Conservation (phyloP, 768 basidiomycete genomes). For the Russula sp. region DNA sequence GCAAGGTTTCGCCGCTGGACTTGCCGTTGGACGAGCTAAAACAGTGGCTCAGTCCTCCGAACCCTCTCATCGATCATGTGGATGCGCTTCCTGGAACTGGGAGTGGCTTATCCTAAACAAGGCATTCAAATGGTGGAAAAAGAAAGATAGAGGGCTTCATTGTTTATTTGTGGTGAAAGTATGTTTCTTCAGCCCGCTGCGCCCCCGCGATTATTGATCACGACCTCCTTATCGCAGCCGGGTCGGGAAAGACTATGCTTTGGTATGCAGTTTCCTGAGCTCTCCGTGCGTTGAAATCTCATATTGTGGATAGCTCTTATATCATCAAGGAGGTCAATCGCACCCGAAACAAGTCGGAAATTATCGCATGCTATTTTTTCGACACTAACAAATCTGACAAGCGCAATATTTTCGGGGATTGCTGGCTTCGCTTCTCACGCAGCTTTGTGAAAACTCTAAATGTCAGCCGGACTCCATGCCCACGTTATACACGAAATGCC, state of each 20-base stretch:
- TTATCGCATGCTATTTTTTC: constrained; percentile 2
- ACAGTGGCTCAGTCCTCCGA: constrained; percentile 8
- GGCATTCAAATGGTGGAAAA: constrained; percentile 6
- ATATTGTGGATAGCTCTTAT: background rate
- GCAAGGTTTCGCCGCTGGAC: background rate
- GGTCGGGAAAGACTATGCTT: constrained; percentile 12
- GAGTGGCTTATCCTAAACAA: background rate
- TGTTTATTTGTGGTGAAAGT: constrained; percentile 8
- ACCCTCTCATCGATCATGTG: background rate
- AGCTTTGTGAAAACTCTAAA: background rate
- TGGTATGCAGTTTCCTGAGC: background rate
- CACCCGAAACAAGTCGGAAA: background rate
- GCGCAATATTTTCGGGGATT: background rate
- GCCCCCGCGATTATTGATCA: background rate
- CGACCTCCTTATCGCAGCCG: background rate
- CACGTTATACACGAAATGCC: background rate
- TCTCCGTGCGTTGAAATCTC: background rate
- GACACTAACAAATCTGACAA: background rate
- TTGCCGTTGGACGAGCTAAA: background rate
- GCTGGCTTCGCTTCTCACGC: background rate
- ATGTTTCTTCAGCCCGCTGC: background rate
- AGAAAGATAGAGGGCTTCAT: background rate
- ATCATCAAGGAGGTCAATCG: constrained; percentile 6
- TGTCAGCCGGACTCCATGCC: background rate
- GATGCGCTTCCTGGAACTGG: background rate